Percentiles rank a stretch among this genome's conserved stretches.
These are phyloP conservation scores for Aspergillus heteromorphus DNA, from an alignment of 495 filamentous ascomycete genomes.

Conservation along the genomic window DNA sequence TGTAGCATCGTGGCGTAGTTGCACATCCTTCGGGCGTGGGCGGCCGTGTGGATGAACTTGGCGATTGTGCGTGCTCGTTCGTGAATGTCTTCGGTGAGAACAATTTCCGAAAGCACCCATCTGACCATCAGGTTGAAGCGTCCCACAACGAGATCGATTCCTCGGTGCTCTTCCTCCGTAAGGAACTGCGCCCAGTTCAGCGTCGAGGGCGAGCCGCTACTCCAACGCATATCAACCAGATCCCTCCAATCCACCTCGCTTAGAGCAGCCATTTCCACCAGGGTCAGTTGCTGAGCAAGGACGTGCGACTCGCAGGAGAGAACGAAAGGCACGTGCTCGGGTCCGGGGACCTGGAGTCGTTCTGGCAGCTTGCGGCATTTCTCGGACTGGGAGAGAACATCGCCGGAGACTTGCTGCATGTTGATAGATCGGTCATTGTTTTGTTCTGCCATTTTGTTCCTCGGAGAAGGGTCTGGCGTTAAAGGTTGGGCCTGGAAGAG, in stretches of 20 bases:
- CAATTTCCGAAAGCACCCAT: conserved; percentile 89
- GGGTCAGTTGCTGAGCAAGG: conserved; percentile 88
- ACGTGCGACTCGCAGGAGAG: conserved; percentile 85
- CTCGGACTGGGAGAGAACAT: conserved; percentile 37
- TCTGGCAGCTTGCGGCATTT: conserved; percentile 13
- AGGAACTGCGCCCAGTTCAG: conserved; percentile 91
- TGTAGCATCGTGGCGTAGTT: conserved; percentile 98
- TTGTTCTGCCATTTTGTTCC: conserved; percentile 17
- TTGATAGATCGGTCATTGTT: conserved; percentile 16
- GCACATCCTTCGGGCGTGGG: conserved; percentile 74
- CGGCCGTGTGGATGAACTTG: conserved; percentile 90
- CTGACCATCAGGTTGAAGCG: conserved; percentile 97
- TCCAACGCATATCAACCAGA: conserved; percentile 91
- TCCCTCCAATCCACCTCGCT: conserved; percentile 98
- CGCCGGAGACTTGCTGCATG: conserved; percentile 31
- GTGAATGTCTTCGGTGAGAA: conserved; percentile 74
- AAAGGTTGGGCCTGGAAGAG: conserved; percentile 41
- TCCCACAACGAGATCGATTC: conserved; percentile 92
- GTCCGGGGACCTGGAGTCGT: conserved; percentile 3
- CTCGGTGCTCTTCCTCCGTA: conserved; percentile 69
- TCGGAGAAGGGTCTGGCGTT: conserved; percentile 49
- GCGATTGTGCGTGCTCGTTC: conserved; percentile 80
- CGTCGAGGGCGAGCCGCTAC: conserved; percentile 57
- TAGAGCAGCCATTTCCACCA: conserved; percentile 93
- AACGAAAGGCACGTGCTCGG: conserved; percentile 81